Evolutionary conservation across 2,329 filamentous ascomycete genomes (phyloP).

Genomic region (Dryadomyces quercus-mongolicae): DNA sequence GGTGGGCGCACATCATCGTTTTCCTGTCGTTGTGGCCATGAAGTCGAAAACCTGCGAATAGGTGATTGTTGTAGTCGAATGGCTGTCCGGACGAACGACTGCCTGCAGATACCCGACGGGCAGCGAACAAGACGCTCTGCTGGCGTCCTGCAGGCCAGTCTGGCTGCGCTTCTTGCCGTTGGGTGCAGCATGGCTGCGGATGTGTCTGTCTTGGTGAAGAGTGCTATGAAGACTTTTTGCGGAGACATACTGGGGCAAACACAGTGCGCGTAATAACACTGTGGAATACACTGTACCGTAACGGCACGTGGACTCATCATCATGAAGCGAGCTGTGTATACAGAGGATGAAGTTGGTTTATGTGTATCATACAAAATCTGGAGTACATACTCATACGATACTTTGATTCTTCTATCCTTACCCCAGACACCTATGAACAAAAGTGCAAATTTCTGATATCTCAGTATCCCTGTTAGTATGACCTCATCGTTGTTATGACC

Average conservation of each 20-base stretch:
- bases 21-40: background rate
- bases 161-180: slow-evolving; percentile 6
- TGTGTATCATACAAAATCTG: too few species aligned
- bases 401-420: too few species aligned
- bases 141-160: background rate
- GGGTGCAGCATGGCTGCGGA: slow-evolving; percentile 5
- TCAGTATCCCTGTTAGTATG: too few species aligned
- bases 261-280: background rate
- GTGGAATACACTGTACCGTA: background rate
- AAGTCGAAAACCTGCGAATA: background rate
- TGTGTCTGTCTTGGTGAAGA: background rate
- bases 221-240: background rate
- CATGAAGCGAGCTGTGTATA: too few species aligned
- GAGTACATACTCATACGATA: too few species aligned
- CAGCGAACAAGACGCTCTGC: background rate
- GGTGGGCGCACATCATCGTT: background rate
- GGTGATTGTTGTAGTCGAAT: background rate
- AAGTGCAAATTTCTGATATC: too few species aligned
- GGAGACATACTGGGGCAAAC: background rate
- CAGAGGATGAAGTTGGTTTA: too few species aligned
- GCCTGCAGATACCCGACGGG: background rate
- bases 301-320: background rate
- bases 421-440: too few species aligned
- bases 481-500: too few species aligned
- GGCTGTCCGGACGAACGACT: background rate